Base-by-base conservation (phyloP, 2,329 filamentous ascomycete species). In the Aureobasidium sp. region DNA sequence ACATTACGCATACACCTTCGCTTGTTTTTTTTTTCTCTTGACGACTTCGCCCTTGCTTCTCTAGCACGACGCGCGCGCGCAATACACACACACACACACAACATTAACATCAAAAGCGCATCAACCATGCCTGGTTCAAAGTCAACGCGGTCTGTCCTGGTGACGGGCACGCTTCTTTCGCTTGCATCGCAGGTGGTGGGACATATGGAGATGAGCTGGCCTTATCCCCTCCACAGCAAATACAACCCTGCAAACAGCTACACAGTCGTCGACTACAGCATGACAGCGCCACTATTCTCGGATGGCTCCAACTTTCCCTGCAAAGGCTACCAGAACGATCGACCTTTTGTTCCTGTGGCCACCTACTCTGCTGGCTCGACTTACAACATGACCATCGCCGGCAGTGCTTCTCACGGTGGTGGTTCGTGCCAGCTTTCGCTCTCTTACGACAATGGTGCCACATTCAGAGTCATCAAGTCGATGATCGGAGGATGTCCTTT, bases 381-480 rank as follows among this genome's bases (percentile, higher is more conserved):
- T 29, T 84, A 89, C 73, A 81, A 82, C 65, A 79, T 91, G 73
- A 82, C 79, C 62, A 75, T 92, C 58, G 75, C 74, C 61, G 88
- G 88, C 37, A 80, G 80, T 54, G 75, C 74, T 9, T 74, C 72
- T 17, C 88, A 90, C 74, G 76, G 78, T 38, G 88, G 89, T 40
- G 89, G 89, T 42, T 89, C 85, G 10, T 92, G 89, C 74, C 89
- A 94, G 74, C 77, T 89, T 49, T 83, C 85, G 2, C 77, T 93
- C 29, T 89, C 86, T 33, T 89, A 87, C 73, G 87, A 93, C 75
- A 78, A 82, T 64, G 88, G 87, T 49, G 74, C 77, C 60, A 83
- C 82, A 21, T 93, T 88, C 77, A 84, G 81, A 63, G 89, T 90
- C 40, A 81, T 86, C 65, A 78, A 85, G 67, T 83, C 80, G 7